These are phyloP conservation scores for Monosporascus ibericus DNA, from an alignment of 2,329 filamentous ascomycete species.

Conservation along the genomic window DNA sequence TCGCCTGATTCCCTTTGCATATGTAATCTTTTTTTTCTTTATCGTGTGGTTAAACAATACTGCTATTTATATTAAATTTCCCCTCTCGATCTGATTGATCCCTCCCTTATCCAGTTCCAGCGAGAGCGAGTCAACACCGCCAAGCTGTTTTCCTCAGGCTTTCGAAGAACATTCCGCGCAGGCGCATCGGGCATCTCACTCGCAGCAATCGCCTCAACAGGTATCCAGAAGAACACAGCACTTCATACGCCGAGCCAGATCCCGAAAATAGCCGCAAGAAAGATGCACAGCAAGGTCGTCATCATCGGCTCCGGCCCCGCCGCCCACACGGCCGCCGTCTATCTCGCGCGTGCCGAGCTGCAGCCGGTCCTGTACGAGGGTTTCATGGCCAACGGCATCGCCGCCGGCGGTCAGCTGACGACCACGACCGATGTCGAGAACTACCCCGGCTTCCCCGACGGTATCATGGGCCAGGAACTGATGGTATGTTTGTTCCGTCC, in stretches of 20 bases:
- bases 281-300: slow-evolving; percentile 90
- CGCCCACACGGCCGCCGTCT: slow-evolving; percentile 95
- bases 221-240: slow-evolving; percentile 46
- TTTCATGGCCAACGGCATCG: slow-evolving; percentile 95
- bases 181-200: slow-evolving; percentile 67
- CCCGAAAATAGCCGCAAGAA: slow-evolving; percentile 41
- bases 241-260: slow-evolving; percentile 24
- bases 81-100: not conserved
- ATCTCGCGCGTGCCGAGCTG: slow-evolving; percentile 88
- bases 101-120: not conserved
- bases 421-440: slow-evolving; percentile 99
- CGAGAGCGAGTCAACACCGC: slow-evolving; percentile 37
- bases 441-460: slow-evolving; percentile 89
- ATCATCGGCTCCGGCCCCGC: slow-evolving; percentile 94
- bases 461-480: slow-evolving; percentile 78
- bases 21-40: not conserved
- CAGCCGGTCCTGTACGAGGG: slow-evolving; percentile 96
- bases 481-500: slow-evolving; percentile 53
- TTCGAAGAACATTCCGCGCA: slow-evolving; percentile 71
- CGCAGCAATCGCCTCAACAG: slow-evolving; percentile 60
- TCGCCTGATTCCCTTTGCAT: not conserved
- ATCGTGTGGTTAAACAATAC: not conserved
- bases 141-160: slow-evolving; percentile 89
- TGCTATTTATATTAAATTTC: not conserved
- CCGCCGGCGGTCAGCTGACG: slow-evolving; percentile 91